Base-by-base conservation (phyloP, 164 flowering plant species). In the Tetrastigma voinierianum region DNA sequence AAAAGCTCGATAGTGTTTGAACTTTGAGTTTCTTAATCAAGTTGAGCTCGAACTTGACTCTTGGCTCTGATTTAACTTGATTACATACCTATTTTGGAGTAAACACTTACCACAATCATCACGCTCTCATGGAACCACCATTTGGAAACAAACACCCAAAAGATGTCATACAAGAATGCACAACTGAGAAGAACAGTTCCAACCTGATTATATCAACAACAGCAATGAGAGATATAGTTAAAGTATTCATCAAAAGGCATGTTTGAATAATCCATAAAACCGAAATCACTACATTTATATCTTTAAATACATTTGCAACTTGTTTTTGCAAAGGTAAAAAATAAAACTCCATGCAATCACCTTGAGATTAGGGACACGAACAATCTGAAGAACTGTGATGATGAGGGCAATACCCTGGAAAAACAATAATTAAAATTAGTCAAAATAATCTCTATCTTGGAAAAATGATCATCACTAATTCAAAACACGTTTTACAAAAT, bases 321-420 rank as follows among this genome's bases (percentile, higher is more conserved):
- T 32, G 40, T 32, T 32, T 32, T 32, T 32, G 8, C 40, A 32
- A 32, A 32, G 40, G 5, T 49, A 5, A 0, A 49, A 49, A 14
- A 49, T 49, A n/a, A 62, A 48, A 14, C 19, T 11, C 49, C 49
- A 62, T 32, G 40, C 40, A 32, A 55, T 81, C 48, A 92, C 99
- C 99, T 95, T 95, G 74, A 95, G 91, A 81, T 95, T 95, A 57
- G 99, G 99, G 25, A 95, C 73, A 5, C 91, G 97, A 61, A 91
- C 91, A 66, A 95, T 89, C 79, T 95, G 99, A 69, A 95, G 96
- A 74, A 92, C 99, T 12, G 99, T 95, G 64, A 89, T 76, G 66
- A 95, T 90, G 79, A 95, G 62, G 2, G 96, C 87, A 73, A 95
- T 92, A 17, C 99, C 99, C 99, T 95, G 72, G 58, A 46, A 65